phyloP scores from a whole-genome alignment of 2,329 filamentous ascomycete genomes.

The Aspergillus spinulosporus region DNA sequence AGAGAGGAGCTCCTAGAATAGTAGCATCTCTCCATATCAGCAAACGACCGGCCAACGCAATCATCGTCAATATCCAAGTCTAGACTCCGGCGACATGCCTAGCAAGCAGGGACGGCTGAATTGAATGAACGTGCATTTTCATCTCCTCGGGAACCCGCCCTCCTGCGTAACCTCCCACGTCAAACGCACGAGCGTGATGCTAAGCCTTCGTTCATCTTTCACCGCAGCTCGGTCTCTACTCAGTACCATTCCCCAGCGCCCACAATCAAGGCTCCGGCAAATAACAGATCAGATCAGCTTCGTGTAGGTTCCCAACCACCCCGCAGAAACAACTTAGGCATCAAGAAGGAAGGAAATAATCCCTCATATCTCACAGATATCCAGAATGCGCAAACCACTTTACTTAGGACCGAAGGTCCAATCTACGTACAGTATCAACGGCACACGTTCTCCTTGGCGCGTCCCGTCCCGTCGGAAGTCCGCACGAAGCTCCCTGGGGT shows the following conservation, averaged over 20 bases:
- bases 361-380: no score
- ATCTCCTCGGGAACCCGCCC: neutral
- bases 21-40: neutral
- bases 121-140: neutral
- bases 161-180: neutral
- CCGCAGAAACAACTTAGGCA: neutral
- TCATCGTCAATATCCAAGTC: neutral
- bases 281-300: neutral
- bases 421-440: neutral
- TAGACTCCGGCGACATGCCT: neutral
- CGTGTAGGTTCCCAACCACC: neutral
- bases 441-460: neutral
- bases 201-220: neutral
- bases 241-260: neutral
- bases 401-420: neutral
- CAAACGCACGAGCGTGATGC: neutral
- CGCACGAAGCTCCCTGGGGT: neutral
- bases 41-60: neutral
- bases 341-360: no score
- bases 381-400: no score
- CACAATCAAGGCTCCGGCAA: neutral
- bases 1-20: neutral
- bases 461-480: conserved; percentile 6
- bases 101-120: neutral
- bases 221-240: neutral